Evolutionary conservation across 2,329 filamentous ascomycete species (phyloP).

Genomic region (Fusarium tjaetaba): DNA sequence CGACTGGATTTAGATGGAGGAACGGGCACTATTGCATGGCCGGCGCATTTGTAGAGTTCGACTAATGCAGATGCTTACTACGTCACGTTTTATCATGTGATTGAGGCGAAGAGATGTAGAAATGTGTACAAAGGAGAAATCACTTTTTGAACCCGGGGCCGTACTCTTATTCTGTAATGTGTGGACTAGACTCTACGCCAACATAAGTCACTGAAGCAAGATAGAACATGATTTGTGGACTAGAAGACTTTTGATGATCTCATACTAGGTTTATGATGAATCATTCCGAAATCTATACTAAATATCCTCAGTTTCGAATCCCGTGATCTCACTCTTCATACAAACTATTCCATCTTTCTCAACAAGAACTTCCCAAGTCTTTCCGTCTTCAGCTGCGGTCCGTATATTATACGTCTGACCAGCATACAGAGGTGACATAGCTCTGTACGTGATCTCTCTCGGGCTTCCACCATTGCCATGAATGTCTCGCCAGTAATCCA

Average conservation of each 20-base stretch:
- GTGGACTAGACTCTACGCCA: not conserved
- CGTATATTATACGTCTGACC: conserved; percentile 72
- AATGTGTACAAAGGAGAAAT: not conserved
- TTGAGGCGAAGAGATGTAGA: not conserved
- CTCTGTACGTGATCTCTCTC: conserved; percentile 69
- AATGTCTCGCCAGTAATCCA: conserved; percentile 73
- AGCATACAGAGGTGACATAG: conserved; percentile 75
- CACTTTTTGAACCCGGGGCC: fast-evolving
- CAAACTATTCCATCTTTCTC: conserved; percentile 52
- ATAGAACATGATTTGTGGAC: too few species aligned
- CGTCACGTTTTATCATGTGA: not conserved
- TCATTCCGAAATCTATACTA: not conserved
- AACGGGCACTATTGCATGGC: conserved; percentile 15
- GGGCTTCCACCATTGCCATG: conserved; percentile 45
- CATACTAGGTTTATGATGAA: not conserved
- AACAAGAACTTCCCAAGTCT: conserved; percentile 58
- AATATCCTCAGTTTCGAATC: not conserved
- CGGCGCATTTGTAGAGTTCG: conserved; percentile 24
- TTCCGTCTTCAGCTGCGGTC: conserved; percentile 55
- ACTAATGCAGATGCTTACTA: conserved; percentile 16
- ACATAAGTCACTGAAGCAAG: not conserved
- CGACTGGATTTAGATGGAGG: conserved; percentile 6
- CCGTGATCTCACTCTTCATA: conserved; percentile 50
- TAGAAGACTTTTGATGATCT: too few species aligned
- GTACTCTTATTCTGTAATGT: not conserved